Evolutionary conservation across 2,329 filamentous ascomycete species (phyloP).

Genomic region (Penicillium hordei): DNA sequence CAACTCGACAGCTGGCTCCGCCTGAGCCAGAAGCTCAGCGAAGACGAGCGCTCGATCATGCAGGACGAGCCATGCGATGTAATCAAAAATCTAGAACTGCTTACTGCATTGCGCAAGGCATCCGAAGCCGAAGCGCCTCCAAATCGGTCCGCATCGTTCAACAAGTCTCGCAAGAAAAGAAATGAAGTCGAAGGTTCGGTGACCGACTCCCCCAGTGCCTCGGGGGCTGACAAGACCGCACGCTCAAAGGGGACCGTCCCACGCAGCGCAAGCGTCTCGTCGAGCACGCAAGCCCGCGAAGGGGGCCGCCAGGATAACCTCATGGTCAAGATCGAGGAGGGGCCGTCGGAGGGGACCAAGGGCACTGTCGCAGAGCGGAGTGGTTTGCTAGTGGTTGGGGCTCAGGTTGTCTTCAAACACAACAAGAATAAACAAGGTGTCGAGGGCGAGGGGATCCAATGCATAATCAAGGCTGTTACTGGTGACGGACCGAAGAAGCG

Average conservation of each 20-base stretch:
- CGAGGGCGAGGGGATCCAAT: slow-evolving; percentile 64
- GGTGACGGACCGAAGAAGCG: slow-evolving; percentile 72
- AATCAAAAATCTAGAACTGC: slow-evolving; percentile 51
- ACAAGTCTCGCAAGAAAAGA: slow-evolving; percentile 49
- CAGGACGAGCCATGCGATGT: slow-evolving; percentile 52
- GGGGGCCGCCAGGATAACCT: slow-evolving; percentile 37
- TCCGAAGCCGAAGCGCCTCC: slow-evolving; percentile 47
- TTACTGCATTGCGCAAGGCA: slow-evolving; percentile 50
- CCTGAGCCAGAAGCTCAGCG: slow-evolving; percentile 48
- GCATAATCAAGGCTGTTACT: slow-evolving; percentile 71
- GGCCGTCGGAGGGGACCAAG: slow-evolving; percentile 42
- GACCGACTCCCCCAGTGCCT: slow-evolving; percentile 48
- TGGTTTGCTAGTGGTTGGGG: slow-evolving; percentile 47
- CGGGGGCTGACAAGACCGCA: slow-evolving; percentile 45
- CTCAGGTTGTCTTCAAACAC: slow-evolving; percentile 53
- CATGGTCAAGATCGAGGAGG: slow-evolving; percentile 47
- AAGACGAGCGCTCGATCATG: slow-evolving; percentile 50
- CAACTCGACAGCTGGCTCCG: slow-evolving; percentile 49
- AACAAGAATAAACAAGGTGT: slow-evolving; percentile 52
- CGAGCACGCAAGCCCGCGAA: slow-evolving; percentile 42
- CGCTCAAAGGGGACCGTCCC: slow-evolving; percentile 44
- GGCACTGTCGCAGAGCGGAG: slow-evolving; percentile 46
- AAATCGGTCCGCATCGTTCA: slow-evolving; percentile 38
- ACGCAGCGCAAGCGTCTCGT: slow-evolving; percentile 44
- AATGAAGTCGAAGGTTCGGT: slow-evolving; percentile 46